These are phyloP conservation scores for Aspergillus cristatus DNA, from an alignment of 495 filamentous ascomycete genomes.

Conservation along the genomic window DNA sequence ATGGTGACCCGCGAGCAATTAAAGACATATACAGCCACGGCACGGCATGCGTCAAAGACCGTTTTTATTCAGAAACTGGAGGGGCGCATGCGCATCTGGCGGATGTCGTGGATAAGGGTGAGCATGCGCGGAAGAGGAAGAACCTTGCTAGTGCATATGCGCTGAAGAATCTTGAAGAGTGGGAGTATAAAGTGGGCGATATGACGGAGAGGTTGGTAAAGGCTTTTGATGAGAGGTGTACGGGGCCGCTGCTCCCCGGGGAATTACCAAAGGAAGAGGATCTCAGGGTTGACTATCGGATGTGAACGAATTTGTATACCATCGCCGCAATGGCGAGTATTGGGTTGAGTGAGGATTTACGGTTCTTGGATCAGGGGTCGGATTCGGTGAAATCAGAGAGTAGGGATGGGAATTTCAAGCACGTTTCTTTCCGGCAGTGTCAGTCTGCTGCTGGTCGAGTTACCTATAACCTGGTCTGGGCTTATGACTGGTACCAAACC, in stretches of 20 bases:
- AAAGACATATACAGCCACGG: slow-evolving; percentile 45
- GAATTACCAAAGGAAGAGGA: slow-evolving; percentile 3
- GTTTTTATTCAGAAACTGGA: slow-evolving; percentile 24
- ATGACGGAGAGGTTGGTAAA: slow-evolving; percentile 24
- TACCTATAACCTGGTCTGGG: slow-evolving; percentile 31
- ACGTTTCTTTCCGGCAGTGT: slow-evolving; percentile 28
- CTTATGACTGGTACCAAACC: slow-evolving; percentile 30
- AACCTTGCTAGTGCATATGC: slow-evolving; percentile 37
- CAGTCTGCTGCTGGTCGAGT: slow-evolving; percentile 24
- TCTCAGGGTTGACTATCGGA: slow-evolving; percentile 22
- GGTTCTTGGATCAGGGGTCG: slow-evolving; percentile 32
- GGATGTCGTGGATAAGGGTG: slow-evolving; percentile 28
- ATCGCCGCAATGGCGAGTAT: slow-evolving; percentile 38
- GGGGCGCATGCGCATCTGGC: slow-evolving; percentile 31
- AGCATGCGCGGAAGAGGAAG: slow-evolving; percentile 33
- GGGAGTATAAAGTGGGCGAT: slow-evolving; percentile 42
- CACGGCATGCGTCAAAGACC: slow-evolving; percentile 36
- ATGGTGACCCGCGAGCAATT: slow-evolving; percentile 25
- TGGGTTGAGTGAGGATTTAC: slow-evolving; percentile 29
- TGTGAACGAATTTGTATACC: slow-evolving; percentile 23
- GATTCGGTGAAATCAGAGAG: slow-evolving; percentile 22
- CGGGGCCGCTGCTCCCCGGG: slow-evolving; percentile 4
- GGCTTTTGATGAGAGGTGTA: slow-evolving; percentile 16
- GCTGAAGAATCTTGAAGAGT: slow-evolving; percentile 37
- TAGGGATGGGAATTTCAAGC: slow-evolving; percentile 21